A percentile compares a stretch with the other conserved stretches of the same genome.
These are phyloP conservation scores for Vachellia collinsii DNA, from an alignment of 306 rosid genomes.

Conservation along the genomic window DNA sequence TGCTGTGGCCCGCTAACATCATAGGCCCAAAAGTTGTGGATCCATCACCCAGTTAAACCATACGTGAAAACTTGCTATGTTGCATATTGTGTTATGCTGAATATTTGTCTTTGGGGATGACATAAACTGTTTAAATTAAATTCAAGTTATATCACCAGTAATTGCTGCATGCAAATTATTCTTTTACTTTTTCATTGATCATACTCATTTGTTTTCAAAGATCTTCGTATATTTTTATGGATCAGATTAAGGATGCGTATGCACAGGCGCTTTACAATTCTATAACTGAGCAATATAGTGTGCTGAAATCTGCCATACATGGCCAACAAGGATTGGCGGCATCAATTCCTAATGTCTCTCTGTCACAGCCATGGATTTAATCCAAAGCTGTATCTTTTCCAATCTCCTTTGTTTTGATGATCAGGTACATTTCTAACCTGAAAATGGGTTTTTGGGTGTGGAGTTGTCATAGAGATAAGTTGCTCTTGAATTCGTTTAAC, in stretches of 20 bases:
- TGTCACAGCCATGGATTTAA: constrained; percentile 93
- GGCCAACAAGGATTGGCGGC: constrained; percentile 68
- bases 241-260: constrained; percentile 75
- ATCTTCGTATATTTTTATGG: constrained; percentile 38
- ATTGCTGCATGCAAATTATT: constrained; percentile 18
- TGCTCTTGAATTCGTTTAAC: background rate
- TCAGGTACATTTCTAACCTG: constrained; percentile 45
- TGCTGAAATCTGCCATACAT: constrained; percentile 78
- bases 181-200: constrained; percentile 4
- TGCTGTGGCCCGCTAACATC: background rate
- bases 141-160: background rate
- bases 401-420: constrained; percentile 35
- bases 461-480: constrained; percentile 2
- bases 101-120: constrained; percentile 11
- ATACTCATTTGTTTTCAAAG: background rate
- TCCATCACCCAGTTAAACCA: background rate
- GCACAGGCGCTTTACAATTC: constrained; percentile 60
- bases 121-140: background rate
- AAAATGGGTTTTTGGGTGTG: background rate
- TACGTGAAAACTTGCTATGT: background rate
- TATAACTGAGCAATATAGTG: constrained; percentile 75
- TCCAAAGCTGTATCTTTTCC: constrained; percentile 34
- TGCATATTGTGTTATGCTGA: constrained; percentile 1
- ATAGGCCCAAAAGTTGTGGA: background rate
- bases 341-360: constrained; percentile 62